Evolutionary conservation across 495 filamentous ascomycete genomes (phyloP), one percentile per base, ranked within the genome.

Genomic region (Aspergillus coremiiformis): DNA sequence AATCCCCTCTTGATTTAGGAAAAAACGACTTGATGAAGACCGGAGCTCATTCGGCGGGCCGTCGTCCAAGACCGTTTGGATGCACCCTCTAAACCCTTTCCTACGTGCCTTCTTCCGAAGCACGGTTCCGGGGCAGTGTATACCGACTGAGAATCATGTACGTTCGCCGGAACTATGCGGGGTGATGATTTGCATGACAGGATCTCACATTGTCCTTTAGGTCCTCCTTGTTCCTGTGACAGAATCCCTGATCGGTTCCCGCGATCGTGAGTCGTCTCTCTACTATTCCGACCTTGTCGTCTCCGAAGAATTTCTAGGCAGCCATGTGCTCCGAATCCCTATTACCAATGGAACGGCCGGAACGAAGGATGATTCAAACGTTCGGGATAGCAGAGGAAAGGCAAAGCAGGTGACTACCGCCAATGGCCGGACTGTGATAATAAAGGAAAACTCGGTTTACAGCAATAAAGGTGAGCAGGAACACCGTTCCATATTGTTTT

Each of bases 21-120:
- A 60, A 37, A 49, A 51, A 63, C 68, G 70, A 57, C 71, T 74
- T 73, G 66, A 76, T 74, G 69, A 74, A 56, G 65, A 51, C 64
- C 60, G 46, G 60, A 61, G 51, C 32, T 59, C 39, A 45, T 63
- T 54, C 52, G 44, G 60, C 56, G 70, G 74, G 71, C 72, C 69
- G 71, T 71, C 71, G 70, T 74, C 73, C 71, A 72, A 68, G 59
- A 73, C 61, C 70, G 71, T 69, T 75, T 89, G 92, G 88, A 96
- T 97, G 92, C 92, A 91, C 84, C 89, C 93, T 75, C 83, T 97
- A 84, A 99, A 97, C 72, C 93, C 94, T 66, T 96, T 95, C 71
- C 81, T 99, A 65, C 84, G 87, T 77, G 88, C 94, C 76, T 96
- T 97, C 86, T 95, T 96, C 80, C 87, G 89, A 75, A 96, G 89